Conservation (phyloP, 352 stramenopile genomes). For the Pythium chondricola region DNA sequence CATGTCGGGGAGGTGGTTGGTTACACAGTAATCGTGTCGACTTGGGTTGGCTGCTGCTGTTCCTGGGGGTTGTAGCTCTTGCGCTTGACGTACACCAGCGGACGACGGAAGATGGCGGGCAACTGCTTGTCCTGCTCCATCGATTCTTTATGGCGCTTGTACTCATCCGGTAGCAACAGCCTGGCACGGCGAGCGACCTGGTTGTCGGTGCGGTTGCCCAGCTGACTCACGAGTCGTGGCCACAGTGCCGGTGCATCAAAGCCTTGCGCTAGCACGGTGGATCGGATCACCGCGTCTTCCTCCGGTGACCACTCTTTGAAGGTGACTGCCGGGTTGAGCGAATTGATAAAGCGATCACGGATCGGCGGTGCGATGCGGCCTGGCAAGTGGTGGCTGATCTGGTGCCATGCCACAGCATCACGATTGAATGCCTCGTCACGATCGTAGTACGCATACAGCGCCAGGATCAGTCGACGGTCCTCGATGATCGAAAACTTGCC, state of each 20-base stretch:
- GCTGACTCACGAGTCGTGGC: constrained; percentile 13
- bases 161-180: constrained; percentile 9
- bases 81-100: constrained; percentile 3
- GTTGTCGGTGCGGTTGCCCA: constrained; percentile 24
- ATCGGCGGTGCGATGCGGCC: constrained; percentile 45
- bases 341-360: constrained; percentile 63
- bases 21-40: no score
- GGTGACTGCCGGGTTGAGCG: constrained; percentile 57
- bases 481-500: constrained; percentile 74
- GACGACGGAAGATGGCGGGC: constrained; percentile 17
- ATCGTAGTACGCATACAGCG: constrained; percentile 47
- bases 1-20: no score
- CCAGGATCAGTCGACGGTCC: constrained; percentile 56
- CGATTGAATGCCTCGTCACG: constrained; percentile 35
- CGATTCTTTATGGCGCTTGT: constrained; percentile 5
- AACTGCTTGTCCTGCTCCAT: no score
- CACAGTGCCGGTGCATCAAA: constrained; percentile 16
- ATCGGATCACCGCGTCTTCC: constrained; percentile 42
- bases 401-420: constrained; percentile 47
- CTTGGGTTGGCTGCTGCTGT: no score
- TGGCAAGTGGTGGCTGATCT: constrained; percentile 54
- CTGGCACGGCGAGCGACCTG: constrained; percentile 17
- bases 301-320: constrained; percentile 48
- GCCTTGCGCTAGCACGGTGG: constrained; percentile 15
- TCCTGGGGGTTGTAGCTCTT: constrained; percentile 18